phyloP scores from a whole-genome alignment of 139 green algal species.

The Mychonastes homosphaera region DNA sequence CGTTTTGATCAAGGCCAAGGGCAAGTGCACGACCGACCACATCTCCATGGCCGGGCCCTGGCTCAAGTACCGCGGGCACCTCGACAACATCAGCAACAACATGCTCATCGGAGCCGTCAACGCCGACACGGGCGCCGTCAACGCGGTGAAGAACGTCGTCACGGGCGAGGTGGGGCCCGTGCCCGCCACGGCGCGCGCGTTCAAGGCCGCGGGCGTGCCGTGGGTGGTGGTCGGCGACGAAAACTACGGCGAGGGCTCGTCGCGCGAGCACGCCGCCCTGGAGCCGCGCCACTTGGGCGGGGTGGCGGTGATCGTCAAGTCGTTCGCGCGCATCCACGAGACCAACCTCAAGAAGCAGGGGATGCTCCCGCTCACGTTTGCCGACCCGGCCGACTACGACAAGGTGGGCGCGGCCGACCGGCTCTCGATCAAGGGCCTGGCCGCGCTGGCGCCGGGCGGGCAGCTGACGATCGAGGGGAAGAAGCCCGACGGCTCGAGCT shows the following conservation, averaged over 20 bases:
- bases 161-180: conserved; percentile 42
- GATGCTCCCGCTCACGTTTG: conserved; percentile 67
- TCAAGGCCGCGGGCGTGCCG: conserved; percentile 66
- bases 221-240: conserved; percentile 89
- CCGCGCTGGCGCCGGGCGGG: conserved; percentile 60
- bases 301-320: conserved; percentile 83
- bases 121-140: conserved; percentile 28
- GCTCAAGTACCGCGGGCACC: conserved; percentile 94
- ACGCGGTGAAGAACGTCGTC: conserved; percentile 56
- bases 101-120: conserved; percentile 72
- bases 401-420: conserved; percentile 55
- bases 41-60: conserved; percentile 94
- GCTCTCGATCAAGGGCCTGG: conserved; percentile 75
- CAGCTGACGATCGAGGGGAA: conserved; percentile 71
- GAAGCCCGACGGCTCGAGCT: conserved; percentile 63
- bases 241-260: conserved; percentile 87
- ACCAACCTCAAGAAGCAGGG: conserved; percentile 97
- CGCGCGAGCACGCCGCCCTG: conserved; percentile 85
- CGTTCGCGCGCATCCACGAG: conserved; percentile 93
- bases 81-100: conserved; percentile 98
- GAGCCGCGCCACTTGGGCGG: conserved; percentile 89
- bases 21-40: conserved; percentile 98
- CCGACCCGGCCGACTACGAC: conserved; percentile 86
- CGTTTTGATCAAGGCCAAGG: conserved; percentile 74
- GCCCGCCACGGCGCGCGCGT: conserved; percentile 49